phyloP scores from a whole-genome alignment of 1,139 yeast species.

The Pneumocystis canis region DNA sequence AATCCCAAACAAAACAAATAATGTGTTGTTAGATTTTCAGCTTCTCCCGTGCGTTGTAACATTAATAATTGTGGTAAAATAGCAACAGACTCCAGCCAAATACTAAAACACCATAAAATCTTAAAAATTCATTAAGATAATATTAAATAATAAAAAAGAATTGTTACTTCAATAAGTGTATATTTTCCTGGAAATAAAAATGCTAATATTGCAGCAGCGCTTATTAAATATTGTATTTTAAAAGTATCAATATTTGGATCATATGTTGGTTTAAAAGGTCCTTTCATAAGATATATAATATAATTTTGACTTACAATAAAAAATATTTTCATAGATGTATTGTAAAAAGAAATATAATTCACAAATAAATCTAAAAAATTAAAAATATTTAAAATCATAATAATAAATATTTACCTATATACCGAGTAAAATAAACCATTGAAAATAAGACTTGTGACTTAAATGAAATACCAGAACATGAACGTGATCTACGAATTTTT shows the following conservation, averaged over 20 bases:
- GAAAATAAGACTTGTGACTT: conserved; percentile 76
- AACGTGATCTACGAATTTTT: conserved; percentile 48
- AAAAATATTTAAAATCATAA: conserved; percentile 4
- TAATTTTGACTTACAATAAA: conserved; percentile 64
- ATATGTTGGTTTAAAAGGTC: conserved; percentile 39
- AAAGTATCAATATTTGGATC: conserved; percentile 61
- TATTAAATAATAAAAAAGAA: conserved; percentile 21
- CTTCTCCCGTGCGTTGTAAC: conserved; percentile 80
- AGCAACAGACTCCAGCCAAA: conserved; percentile 84
- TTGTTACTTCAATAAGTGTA: conserved; percentile 37
- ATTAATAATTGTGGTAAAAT: conserved; percentile 84
- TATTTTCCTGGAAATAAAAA: conserved; percentile 55
- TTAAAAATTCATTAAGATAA: conserved; percentile 15
- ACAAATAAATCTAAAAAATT: conserved; percentile 17
- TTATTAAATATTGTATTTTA: conserved; percentile 55
- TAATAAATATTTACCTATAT: conserved; percentile 36
- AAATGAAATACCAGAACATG: conserved; percentile 72
- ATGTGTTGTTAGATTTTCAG: conserved; percentile 75
- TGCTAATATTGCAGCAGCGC: conserved; percentile 46
- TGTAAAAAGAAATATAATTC: conserved; percentile 49
- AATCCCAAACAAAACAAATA: conserved; percentile 86
- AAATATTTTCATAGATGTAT: conserved; percentile 63
- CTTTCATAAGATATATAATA: conserved; percentile 56
- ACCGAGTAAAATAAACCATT: conserved; percentile 65
- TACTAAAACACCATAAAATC: conserved; percentile 52